Evolutionary conservation across 2,329 filamentous ascomycete species (phyloP).

Genomic region (Macroventuria anomochaeta): DNA sequence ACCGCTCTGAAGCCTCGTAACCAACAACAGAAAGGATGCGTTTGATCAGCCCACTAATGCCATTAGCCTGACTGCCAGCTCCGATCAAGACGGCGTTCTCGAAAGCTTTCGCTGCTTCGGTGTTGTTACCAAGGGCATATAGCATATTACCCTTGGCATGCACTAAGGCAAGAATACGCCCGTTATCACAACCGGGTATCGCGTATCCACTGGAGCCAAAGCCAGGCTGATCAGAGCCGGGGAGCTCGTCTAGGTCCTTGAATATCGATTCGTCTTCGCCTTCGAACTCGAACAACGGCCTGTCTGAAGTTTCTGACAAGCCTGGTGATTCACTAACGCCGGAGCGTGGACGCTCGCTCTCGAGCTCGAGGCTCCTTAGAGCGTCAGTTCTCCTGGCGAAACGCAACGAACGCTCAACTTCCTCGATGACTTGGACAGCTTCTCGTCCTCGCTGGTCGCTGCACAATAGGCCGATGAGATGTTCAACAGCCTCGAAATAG

Average conservation of each 20-base stretch:
- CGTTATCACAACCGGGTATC: slow-evolving; percentile 86
- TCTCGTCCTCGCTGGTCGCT: slow-evolving; percentile 80
- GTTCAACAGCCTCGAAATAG: slow-evolving; percentile 94
- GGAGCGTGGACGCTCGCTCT: slow-evolving; percentile 67
- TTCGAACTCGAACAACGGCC: slow-evolving; percentile 62
- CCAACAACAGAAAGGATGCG: slow-evolving; percentile 74
- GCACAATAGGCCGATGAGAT: slow-evolving; percentile 87
- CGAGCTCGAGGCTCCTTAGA: slow-evolving; percentile 58
- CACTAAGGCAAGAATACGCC: slow-evolving; percentile 87
- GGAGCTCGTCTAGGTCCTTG: slow-evolving; percentile 49
- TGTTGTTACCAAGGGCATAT: slow-evolving; percentile 84
- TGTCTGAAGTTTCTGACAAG: slow-evolving; percentile 63
- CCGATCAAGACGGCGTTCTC: slow-evolving; percentile 94
- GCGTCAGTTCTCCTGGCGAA: slow-evolving; percentile 55
- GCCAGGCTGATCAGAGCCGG: slow-evolving; percentile 56
- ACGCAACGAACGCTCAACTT: slow-evolving; percentile 77
- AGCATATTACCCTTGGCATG: slow-evolving; percentile 99
- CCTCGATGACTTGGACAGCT: slow-evolving; percentile 85
- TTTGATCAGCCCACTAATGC: slow-evolving; percentile 79
- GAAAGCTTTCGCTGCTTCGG: slow-evolving; percentile 82
- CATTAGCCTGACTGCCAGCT: slow-evolving; percentile 71
- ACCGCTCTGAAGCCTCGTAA: slow-evolving; percentile 47
- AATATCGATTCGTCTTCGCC: slow-evolving; percentile 48
- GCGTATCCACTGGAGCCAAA: slow-evolving; percentile 84
- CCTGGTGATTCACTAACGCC: slow-evolving; percentile 63